Percentiles rank a stretch among this genome's conserved stretches.
Evolutionary conservation across 352 stramenopile species (phyloP).

Genomic region (Phytophthora multivora): DNA sequence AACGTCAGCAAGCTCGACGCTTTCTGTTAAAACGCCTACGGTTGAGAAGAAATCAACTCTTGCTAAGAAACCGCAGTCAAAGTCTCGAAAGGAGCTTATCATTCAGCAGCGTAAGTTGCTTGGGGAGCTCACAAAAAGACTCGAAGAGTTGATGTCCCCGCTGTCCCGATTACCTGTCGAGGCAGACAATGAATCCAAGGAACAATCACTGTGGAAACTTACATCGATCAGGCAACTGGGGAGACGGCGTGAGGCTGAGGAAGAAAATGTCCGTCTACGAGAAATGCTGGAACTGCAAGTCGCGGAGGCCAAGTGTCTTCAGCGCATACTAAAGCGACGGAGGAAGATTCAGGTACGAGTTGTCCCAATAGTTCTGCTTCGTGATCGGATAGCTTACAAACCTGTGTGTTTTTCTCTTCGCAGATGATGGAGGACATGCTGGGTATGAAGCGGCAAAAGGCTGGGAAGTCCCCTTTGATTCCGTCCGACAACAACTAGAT

Average conservation of each 20-base stretch:
- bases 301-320: slow-evolving; percentile 30
- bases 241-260: slow-evolving; percentile 19
- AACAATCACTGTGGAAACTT: slow-evolving; percentile 23
- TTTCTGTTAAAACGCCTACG: background rate
- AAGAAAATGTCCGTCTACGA: slow-evolving; percentile 28
- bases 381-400: background rate
- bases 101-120: background rate
- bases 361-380: background rate
- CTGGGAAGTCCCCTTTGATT: background rate
- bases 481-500: slow-evolving; percentile 1
- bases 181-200: background rate
- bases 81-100: slow-evolving; percentile 20
- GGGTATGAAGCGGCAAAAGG: slow-evolving; percentile 10
- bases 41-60: no score
- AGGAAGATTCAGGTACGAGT: slow-evolving; percentile 28
- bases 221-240: slow-evolving; percentile 23
- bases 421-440: slow-evolving; percentile 21
- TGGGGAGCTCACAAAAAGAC: slow-evolving; percentile 5
- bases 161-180: background rate
- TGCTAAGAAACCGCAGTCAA: background rate
- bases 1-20: background rate
- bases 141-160: slow-evolving; percentile 8
- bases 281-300: slow-evolving; percentile 32
- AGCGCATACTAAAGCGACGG: slow-evolving; percentile 34
- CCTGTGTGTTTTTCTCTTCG: background rate